Percentiles rank a stretch among this genome's conserved stretches.
Conservation (phyloP, 129 eudicot genomes). For the Oenanthe sinensis region DNA sequence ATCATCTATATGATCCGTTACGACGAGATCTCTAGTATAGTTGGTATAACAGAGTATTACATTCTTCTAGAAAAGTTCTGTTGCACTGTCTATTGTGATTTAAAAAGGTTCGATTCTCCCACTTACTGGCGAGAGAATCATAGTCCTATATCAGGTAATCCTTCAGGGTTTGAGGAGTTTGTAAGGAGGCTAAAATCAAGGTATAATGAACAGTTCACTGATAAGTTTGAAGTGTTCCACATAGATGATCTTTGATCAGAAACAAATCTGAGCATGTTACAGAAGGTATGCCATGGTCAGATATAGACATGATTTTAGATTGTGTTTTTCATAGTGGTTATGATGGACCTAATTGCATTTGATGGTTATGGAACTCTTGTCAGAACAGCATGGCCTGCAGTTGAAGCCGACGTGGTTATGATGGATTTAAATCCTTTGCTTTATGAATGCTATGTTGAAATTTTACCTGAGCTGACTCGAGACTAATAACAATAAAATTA, state of each 20-base stretch:
- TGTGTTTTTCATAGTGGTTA: not conserved
- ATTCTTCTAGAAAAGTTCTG: not conserved
- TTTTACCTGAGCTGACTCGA: too few relatives aligned
- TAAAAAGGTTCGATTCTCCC: not conserved
- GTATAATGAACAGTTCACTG: not conserved
- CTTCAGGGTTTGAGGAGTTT: not conserved
- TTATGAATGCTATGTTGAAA: not conserved
- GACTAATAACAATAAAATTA: too few relatives aligned
- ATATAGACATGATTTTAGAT: not conserved
- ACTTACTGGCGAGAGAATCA: not conserved
- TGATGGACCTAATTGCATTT: not conserved
- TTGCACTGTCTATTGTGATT: not conserved
- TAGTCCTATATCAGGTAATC: too few relatives aligned
- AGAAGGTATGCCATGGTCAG: not conserved
- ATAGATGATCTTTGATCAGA: not conserved
- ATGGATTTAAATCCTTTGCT: not conserved
- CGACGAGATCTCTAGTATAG: not conserved
- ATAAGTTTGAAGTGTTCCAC: not conserved
- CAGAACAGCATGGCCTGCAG: not conserved
- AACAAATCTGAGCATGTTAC: not conserved
- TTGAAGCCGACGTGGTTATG: not conserved
- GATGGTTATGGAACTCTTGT: slow-evolving; percentile 1
- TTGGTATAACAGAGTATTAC: not conserved
- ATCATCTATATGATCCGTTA: not conserved
- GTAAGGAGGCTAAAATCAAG: not conserved